These are phyloP conservation scores for Jimgerdemannia flammicorona DNA, from an alignment of 192 early-diverging fungal genomes.

Conservation along the genomic window DNA sequence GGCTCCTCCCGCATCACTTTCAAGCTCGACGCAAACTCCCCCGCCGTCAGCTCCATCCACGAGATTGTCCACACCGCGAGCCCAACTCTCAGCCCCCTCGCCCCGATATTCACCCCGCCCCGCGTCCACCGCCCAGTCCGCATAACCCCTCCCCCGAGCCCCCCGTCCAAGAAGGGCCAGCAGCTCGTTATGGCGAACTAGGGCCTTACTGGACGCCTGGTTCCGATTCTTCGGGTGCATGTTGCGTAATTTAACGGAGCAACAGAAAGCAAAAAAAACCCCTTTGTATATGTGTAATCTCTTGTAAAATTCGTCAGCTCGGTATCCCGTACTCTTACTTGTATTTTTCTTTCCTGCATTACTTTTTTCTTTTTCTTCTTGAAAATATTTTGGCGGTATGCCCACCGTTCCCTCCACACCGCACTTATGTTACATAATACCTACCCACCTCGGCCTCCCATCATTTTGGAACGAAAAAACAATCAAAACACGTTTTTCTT, in stretches of 20 bases:
- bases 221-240: neutral
- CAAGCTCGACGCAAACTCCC: neutral
- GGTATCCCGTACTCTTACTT: neutral
- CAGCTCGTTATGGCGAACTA: neutral
- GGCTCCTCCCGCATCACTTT: conserved; percentile 11
- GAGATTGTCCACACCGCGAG: neutral
- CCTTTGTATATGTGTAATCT: neutral
- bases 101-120: conserved; percentile 1
- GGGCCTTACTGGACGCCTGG: neutral
- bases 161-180: conserved; percentile 9
- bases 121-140: conserved; percentile 22
- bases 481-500: neutral
- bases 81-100: neutral
- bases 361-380: neutral
- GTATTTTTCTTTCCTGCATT: neutral
- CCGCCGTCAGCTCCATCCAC: neutral
- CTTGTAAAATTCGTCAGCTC: neutral
- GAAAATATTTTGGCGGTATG: neutral
- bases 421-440: neutral
- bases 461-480: neutral
- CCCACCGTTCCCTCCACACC: too few relatives aligned
- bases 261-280: neutral
- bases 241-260: neutral
- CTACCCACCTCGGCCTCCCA: neutral
- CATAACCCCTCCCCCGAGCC: conserved; percentile 25